Evolutionary conservation across 768 basidiomycete genomes (phyloP).

Genomic region (Tephrocybe sp.): DNA sequence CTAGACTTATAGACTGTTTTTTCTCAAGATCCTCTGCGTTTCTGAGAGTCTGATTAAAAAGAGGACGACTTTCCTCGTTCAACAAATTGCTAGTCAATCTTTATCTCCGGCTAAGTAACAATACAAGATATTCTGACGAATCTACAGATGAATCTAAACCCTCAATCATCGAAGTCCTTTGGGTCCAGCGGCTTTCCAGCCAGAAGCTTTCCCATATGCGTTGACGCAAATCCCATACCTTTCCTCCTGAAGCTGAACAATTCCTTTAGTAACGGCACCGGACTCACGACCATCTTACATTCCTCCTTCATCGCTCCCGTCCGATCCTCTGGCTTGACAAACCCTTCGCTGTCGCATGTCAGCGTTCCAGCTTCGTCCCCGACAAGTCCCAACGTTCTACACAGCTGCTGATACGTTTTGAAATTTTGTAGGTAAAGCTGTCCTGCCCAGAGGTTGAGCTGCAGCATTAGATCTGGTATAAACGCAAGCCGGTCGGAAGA

Average conservation of each 20-base stretch:
- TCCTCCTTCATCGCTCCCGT: constrained; percentile 10
- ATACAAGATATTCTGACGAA: too few relatives aligned
- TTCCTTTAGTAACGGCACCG: constrained; percentile 28
- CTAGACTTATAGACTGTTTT: constrained; percentile 11
- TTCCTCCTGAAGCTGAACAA: constrained; percentile 35
- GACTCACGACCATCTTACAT: constrained; percentile 32
- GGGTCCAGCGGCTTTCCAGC: constrained; percentile 21
- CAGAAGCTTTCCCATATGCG: constrained; percentile 40
- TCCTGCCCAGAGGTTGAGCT: constrained; percentile 43
- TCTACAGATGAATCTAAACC: not conserved
- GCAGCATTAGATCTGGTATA: constrained; percentile 18
- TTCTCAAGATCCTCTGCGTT: not conserved
- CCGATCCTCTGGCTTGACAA: constrained; percentile 23
- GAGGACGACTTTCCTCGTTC: too few relatives aligned
- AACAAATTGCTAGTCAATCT: too few relatives aligned
- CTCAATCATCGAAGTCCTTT: constrained; percentile 21
- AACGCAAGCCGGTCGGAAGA: constrained; percentile 14
- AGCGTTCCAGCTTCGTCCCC: constrained; percentile 11
- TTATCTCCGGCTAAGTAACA: too few relatives aligned
- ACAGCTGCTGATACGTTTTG: constrained; percentile 29
- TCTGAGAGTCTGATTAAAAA: not conserved
- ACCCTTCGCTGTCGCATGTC: constrained; percentile 25
- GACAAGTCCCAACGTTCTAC: constrained; percentile 33
- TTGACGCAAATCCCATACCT: constrained; percentile 30
- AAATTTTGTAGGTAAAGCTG: constrained; percentile 38